Evolutionary conservation across 257 asterid species (phyloP).

Genomic region (Solanum tacnaense): DNA sequence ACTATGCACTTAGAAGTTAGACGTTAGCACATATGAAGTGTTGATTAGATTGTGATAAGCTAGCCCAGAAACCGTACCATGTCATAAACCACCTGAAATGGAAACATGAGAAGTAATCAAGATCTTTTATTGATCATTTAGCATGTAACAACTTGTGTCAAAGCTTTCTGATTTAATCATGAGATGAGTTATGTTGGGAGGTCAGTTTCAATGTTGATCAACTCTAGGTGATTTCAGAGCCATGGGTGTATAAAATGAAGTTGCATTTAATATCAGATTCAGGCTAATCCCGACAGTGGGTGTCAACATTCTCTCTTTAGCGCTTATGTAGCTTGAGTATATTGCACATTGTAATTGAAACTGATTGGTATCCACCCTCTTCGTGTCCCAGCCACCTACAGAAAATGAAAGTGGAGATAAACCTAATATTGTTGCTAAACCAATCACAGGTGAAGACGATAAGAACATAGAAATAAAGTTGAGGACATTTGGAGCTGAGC

Average conservation of each 20-base stretch:
- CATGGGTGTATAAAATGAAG: neutral
- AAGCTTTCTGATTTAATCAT: neutral
- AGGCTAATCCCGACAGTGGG: neutral
- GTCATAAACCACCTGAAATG: neutral
- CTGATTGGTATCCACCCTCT: neutral
- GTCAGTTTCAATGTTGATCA: neutral
- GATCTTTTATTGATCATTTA: neutral
- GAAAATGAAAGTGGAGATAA: neutral
- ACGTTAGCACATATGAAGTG: neutral
- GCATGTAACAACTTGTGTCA: neutral
- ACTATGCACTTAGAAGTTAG: neutral
- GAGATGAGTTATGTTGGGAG: neutral
- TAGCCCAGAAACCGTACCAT: neutral
- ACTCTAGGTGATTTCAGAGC: neutral
- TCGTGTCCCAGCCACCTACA: neutral
- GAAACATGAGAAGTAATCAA: neutral
- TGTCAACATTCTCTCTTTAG: neutral
- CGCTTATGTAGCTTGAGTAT: neutral
- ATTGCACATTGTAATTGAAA: neutral
- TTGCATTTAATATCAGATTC: neutral
- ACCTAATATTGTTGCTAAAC: slow-evolving; percentile 2
- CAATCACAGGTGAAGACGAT: slow-evolving; percentile 72
- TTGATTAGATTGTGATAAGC: neutral
- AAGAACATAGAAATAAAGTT: slow-evolving; percentile 64
- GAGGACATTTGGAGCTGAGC: slow-evolving; percentile 52